A percentile compares a stretch with the other conserved stretches of the same genome.
Conservation (phyloP, 345 rosid genomes). For the Eutrema heterophyllum region DNA sequence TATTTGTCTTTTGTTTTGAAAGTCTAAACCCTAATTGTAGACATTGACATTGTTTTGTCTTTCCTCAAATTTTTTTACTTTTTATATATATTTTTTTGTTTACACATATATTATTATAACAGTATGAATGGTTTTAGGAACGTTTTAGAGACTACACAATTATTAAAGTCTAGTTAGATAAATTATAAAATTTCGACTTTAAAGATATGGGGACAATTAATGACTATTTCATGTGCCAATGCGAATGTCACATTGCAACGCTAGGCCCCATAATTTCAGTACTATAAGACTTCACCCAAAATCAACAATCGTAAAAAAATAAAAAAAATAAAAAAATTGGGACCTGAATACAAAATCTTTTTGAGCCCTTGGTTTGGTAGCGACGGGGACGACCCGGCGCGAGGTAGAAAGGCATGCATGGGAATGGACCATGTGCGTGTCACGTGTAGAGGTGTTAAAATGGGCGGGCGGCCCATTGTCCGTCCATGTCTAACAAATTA, state of each 20-base stretch:
- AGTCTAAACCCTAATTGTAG: too few species aligned
- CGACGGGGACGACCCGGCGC: constrained; percentile 27
- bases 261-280: neutral
- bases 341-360: constrained; percentile 9
- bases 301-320: neutral
- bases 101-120: too few species aligned
- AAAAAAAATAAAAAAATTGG: neutral
- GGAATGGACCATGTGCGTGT: constrained; percentile 16
- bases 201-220: neutral
- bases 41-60: too few species aligned
- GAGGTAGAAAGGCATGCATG: constrained; percentile 15
- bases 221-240: neutral
- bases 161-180: neutral
- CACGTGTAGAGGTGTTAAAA: neutral
- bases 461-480: too few species aligned
- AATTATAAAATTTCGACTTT: neutral
- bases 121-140: too few species aligned
- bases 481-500: too few species aligned
- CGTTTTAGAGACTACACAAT: too few species aligned
- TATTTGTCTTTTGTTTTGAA: too few species aligned
- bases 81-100: too few species aligned
- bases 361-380: constrained; percentile 24
- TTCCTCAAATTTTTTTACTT: too few species aligned
- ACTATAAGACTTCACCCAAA: neutral
- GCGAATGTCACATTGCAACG: neutral